phyloP scores from a whole-genome alignment of 2,329 filamentous ascomycete species.

The Calonectria fujianensis region DNA sequence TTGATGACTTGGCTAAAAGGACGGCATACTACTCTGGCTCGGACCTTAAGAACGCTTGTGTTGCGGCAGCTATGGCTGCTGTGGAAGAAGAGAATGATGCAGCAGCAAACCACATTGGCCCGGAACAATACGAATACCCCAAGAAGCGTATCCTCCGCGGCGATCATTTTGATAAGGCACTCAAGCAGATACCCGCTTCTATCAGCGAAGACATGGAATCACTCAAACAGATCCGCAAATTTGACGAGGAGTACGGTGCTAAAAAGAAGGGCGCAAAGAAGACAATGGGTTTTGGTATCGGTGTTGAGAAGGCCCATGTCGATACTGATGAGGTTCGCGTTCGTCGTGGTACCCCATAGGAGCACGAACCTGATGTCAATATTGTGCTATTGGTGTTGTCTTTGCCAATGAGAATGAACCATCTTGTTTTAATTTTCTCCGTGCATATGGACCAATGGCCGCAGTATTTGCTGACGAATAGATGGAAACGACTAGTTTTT shows the following conservation, averaged over 20 bases:
- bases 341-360: slow-evolving; percentile 52
- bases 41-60: slow-evolving; percentile 88
- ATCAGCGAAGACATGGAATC: slow-evolving; percentile 96
- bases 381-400: neutral
- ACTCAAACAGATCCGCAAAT: slow-evolving; percentile 90
- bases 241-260: slow-evolving; percentile 96
- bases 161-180: slow-evolving; percentile 88
- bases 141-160: slow-evolving; percentile 72
- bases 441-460: slow-evolving; percentile 44
- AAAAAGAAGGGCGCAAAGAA: slow-evolving; percentile 79
- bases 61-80: slow-evolving; percentile 86
- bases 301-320: slow-evolving; percentile 58
- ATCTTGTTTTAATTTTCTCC: slow-evolving; percentile 8
- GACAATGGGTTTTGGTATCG: slow-evolving; percentile 76
- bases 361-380: neutral
- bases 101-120: slow-evolving; percentile 61
- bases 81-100: slow-evolving; percentile 81
- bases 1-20: slow-evolving; percentile 77
- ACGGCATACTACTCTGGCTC: slow-evolving; percentile 89
- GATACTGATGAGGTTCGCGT: slow-evolving; percentile 69
- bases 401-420: slow-evolving; percentile 13
- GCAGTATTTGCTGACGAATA: slow-evolving; percentile 33
- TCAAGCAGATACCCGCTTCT: slow-evolving; percentile 92
- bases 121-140: slow-evolving; percentile 76
- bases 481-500: slow-evolving; percentile 33